Percentiles rank a stretch among this genome's conserved stretches.
These are phyloP conservation scores for Exophiala lecanii-corni DNA, from an alignment of 2,329 filamentous ascomycete species.

Conservation along the genomic window DNA sequence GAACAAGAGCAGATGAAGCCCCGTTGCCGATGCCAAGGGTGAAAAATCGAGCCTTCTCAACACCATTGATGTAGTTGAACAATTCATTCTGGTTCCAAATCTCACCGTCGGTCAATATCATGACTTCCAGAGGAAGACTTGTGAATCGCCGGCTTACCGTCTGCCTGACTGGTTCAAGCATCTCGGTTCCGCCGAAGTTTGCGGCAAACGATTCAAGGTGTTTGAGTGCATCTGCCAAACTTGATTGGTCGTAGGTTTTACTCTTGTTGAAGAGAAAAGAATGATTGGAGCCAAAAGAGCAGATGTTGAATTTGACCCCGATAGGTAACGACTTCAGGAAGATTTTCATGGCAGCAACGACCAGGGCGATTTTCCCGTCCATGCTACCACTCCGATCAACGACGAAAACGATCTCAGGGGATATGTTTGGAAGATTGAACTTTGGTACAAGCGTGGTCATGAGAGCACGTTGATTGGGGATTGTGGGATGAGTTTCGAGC, in stretches of 20 bases:
- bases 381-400: slow-evolving; percentile 67
- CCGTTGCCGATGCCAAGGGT: slow-evolving; percentile 52
- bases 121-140: slow-evolving; percentile 48
- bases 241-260: slow-evolving; percentile 42
- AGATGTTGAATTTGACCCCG: slow-evolving; percentile 55
- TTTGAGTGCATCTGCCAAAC: slow-evolving; percentile 40
- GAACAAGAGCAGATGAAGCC: slow-evolving; percentile 54
- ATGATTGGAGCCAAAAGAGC: slow-evolving; percentile 49
- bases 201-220: slow-evolving; percentile 43
- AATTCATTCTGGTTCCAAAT: slow-evolving; percentile 48
- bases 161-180: slow-evolving; percentile 43
- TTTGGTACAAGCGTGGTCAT: slow-evolving; percentile 68
- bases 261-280: slow-evolving; percentile 48
- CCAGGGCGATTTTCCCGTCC: slow-evolving; percentile 43
- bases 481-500: slow-evolving; percentile 60
- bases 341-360: slow-evolving; percentile 49
- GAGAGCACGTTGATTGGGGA: slow-evolving; percentile 59
- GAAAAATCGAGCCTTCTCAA: slow-evolving; percentile 49
- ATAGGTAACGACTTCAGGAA: slow-evolving; percentile 58
- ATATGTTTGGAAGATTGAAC: slow-evolving; percentile 55
- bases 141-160: slow-evolving; percentile 35
- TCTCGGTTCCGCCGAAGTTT: slow-evolving; percentile 52
- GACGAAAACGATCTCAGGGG: slow-evolving; percentile 65
- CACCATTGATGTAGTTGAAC: slow-evolving; percentile 45
- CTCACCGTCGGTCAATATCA: slow-evolving; percentile 55